These are phyloP conservation scores for Talaromyces sp. DNA, from an alignment of 2,329 filamentous ascomycete genomes.

Conservation along the genomic window DNA sequence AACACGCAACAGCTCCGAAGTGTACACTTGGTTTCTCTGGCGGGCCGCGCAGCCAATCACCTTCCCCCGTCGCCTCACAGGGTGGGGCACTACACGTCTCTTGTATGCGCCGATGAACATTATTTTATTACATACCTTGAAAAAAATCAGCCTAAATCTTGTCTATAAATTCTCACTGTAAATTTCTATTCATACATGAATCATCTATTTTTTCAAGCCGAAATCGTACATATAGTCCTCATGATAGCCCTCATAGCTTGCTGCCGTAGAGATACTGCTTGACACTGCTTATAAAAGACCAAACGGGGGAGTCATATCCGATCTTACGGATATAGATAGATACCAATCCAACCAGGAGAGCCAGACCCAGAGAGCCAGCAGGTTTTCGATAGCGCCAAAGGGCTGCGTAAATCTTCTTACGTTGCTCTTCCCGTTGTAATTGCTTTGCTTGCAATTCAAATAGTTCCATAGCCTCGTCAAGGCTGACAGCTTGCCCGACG, in stretches of 20 bases:
- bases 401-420: constrained; percentile 46
- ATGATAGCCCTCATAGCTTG: not conserved
- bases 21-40: constrained; percentile 12
- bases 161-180: not conserved
- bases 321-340: constrained; percentile 61
- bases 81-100: not conserved
- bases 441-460: constrained; percentile 70
- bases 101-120: not conserved
- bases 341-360: constrained; percentile 62
- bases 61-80: not conserved
- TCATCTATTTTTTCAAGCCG: not conserved
- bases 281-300: constrained; percentile 27
- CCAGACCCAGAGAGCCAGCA: constrained; percentile 56
- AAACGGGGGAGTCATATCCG: constrained; percentile 30
- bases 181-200: not conserved
- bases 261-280: constrained; percentile 18
- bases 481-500: constrained; percentile 52
- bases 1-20: constrained; percentile 3
- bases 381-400: constrained; percentile 64
- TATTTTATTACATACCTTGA: not conserved
- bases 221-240: not conserved
- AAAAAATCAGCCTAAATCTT: not conserved
- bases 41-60: not conserved
- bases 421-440: constrained; percentile 60
- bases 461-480: constrained; percentile 57